Evolutionary conservation across 306 rosid genomes (phyloP).

Genomic region (Biancaea sappan): DNA sequence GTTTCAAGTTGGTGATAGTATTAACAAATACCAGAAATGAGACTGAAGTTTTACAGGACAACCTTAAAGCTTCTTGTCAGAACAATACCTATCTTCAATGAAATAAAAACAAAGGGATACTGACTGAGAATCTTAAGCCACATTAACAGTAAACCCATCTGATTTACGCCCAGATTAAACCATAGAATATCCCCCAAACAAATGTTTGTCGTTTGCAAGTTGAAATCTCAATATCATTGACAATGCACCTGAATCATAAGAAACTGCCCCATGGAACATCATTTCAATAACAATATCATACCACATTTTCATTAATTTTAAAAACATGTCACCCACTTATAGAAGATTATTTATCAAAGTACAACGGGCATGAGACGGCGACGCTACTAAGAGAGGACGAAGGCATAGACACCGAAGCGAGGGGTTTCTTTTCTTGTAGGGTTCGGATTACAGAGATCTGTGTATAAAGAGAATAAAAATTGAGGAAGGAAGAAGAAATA

Average conservation of each 20-base stretch:
- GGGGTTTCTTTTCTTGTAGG: no score
- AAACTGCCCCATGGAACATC: not conserved
- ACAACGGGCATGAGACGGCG: not conserved
- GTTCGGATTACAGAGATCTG: slow-evolving; percentile 10
- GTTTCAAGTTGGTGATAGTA: not conserved
- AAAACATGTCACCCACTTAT: not conserved
- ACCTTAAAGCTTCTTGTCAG: no score
- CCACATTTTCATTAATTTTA: not conserved
- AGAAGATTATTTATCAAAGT: not conserved
- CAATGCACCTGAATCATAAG: not conserved
- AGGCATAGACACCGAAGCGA: no score
- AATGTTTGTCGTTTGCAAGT: not conserved
- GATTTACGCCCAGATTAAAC: not conserved
- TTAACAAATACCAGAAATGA: no score
- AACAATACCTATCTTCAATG: not conserved
- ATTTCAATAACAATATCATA: not conserved
- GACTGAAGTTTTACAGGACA: no score
- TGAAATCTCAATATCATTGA: not conserved
- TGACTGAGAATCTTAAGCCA: not conserved
- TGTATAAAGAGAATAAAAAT: not conserved
- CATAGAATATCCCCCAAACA: not conserved
- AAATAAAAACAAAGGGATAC: not conserved
- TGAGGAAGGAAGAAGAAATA: not conserved
- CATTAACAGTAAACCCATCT: not conserved
- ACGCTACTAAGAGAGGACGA: no score